Evolutionary conservation across 2,329 filamentous ascomycete genomes (phyloP).

Genomic region (Corinectria fuckeliana): DNA sequence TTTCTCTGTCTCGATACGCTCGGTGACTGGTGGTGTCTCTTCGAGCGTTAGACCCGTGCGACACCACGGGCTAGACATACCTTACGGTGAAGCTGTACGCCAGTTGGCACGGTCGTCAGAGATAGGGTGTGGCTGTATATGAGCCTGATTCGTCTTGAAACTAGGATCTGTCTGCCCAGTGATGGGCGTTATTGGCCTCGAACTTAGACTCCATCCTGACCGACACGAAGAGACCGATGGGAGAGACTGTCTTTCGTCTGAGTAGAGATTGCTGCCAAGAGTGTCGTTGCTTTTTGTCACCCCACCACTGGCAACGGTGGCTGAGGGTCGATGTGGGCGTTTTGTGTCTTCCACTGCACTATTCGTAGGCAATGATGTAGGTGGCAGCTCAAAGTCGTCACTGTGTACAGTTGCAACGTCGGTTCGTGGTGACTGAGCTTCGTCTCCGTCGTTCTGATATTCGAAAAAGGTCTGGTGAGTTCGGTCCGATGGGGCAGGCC

Average conservation of each 20-base stretch:
- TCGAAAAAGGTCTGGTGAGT: neutral
- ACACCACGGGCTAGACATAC: neutral
- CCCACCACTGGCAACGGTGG: neutral
- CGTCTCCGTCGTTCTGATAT: neutral
- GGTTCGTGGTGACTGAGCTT: slow-evolving; percentile 34
- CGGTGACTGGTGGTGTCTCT: neutral
- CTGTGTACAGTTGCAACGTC: slow-evolving; percentile 46
- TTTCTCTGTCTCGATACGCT: neutral
- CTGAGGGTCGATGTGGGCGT: neutral
- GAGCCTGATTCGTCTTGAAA: neutral
- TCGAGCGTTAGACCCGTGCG: slow-evolving; percentile 5
- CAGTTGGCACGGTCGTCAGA: neutral
- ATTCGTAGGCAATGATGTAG: neutral
- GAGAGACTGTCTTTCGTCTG: slow-evolving; percentile 12
- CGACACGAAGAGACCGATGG: slow-evolving; percentile 31
- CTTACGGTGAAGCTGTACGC: neutral
- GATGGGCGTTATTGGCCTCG: slow-evolving; percentile 2
- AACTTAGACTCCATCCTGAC: slow-evolving; percentile 10
- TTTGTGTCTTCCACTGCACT: neutral
- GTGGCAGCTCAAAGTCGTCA: slow-evolving; percentile 42
- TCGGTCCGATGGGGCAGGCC: neutral
- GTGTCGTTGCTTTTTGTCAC: neutral
- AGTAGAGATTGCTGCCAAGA: slow-evolving; percentile 8
- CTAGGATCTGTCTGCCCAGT: neutral
- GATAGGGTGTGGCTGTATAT: neutral